Percentiles rank a stretch among this genome's conserved stretches.
Evolutionary conservation across 129 eudicot species (phyloP).

Genomic region (Helichrysum umbraculigerum): DNA sequence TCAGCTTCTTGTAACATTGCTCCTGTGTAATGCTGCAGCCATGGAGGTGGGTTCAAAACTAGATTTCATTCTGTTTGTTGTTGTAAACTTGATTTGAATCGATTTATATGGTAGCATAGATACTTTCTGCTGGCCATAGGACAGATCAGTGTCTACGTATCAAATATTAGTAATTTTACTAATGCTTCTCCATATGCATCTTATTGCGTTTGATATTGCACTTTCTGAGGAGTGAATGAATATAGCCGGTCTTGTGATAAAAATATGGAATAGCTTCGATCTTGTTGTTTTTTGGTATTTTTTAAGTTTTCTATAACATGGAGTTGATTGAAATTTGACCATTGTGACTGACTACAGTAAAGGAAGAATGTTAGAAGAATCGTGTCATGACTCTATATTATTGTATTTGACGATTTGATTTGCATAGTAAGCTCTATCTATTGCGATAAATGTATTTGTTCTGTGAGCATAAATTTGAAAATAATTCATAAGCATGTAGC

Average conservation of each 20-base stretch:
- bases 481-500: neutral
- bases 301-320: slow-evolving; percentile 1
- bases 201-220: neutral
- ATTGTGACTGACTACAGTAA: slow-evolving; percentile 3
- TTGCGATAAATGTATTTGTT: too few species aligned
- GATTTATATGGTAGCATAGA: slow-evolving; percentile 5
- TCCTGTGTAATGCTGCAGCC: slow-evolving; percentile 92
- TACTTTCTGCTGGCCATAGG: neutral
- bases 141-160: neutral
- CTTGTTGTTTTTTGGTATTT: neutral
- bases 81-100: slow-evolving; percentile 17
- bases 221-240: neutral
- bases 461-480: too few species aligned
- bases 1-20: slow-evolving; percentile 95
- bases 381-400: neutral
- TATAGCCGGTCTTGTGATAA: slow-evolving; percentile 7
- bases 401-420: neutral
- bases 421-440: neutral
- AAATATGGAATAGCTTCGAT: neutral
- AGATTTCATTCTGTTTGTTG: slow-evolving; percentile 5
- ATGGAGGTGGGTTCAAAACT: slow-evolving; percentile 72
- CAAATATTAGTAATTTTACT: neutral
- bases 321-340: neutral
- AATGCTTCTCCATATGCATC: slow-evolving; percentile 10
- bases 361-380: neutral